Evolutionary conservation across 768 basidiomycete species (phyloP).

Genomic region (Termitomyces sp.): DNA sequence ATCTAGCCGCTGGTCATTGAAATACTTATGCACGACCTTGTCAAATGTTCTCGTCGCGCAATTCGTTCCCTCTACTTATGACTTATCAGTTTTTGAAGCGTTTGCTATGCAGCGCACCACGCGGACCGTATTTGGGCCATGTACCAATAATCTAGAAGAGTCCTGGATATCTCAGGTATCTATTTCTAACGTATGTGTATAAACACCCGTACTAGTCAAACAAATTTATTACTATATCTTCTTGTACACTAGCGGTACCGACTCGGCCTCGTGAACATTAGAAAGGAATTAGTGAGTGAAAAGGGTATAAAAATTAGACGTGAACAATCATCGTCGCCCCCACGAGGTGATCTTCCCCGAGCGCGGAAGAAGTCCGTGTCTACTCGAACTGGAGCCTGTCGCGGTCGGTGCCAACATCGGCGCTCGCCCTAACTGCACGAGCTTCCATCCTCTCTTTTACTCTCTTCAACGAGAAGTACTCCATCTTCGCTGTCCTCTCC

Average conservation of each 20-base stretch:
- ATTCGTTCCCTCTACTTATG: not conserved
- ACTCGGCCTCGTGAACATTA: conserved; percentile 5
- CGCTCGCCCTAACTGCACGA: conserved; percentile 22
- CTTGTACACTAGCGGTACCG: conserved; percentile 3
- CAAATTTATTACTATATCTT: not conserved
- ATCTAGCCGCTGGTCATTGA: conserved; percentile 3
- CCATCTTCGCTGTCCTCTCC: conserved; percentile 41
- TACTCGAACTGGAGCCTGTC: conserved; percentile 39
- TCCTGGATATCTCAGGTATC: conserved; percentile 13
- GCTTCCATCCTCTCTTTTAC: conserved; percentile 38
- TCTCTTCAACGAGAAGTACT: conserved; percentile 29
- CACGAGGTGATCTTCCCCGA: conserved; percentile 10
- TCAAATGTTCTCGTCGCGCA: not conserved
- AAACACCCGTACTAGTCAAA: conserved; percentile 1
- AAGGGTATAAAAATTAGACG: conserved; percentile 5
- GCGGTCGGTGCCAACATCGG: conserved; percentile 9
- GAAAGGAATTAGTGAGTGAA: not conserved
- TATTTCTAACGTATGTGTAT: conserved; percentile 18
- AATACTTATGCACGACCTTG: conserved; percentile 5
- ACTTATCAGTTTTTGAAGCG: conserved; percentile 1
- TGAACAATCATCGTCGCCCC: conserved; percentile 1
- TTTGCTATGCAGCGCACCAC: not conserved
- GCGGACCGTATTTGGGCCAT: conserved; percentile 3
- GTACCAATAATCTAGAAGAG: conserved; percentile 7
- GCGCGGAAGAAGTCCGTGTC: conserved; percentile 9